Conservation (phyloP, 305 asterid genomes). For the Fraxinus floribunda region DNA sequence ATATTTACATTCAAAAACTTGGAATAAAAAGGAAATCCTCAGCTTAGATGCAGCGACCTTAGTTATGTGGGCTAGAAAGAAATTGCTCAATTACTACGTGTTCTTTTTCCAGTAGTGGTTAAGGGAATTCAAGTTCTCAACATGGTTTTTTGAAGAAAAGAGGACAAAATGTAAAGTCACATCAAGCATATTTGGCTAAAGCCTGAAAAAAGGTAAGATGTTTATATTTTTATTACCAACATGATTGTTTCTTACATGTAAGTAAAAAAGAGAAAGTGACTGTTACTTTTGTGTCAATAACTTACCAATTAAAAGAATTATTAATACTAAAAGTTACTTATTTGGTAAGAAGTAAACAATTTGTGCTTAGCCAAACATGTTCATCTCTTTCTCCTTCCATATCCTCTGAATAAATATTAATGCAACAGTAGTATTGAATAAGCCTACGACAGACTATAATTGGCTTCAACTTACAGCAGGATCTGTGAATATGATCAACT, state of each 20-base stretch:
- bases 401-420: background rate
- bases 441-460: conserved; percentile 11
- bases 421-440: background rate
- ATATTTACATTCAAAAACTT: conserved; percentile 3
- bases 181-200: background rate
- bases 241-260: background rate
- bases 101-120: too few species aligned
- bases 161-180: background rate
- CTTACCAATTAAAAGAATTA: background rate
- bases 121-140: background rate
- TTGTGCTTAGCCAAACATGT: background rate
- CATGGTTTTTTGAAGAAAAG: background rate
- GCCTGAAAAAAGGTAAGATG: background rate
- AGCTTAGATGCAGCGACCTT: background rate
- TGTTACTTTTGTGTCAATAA: background rate
- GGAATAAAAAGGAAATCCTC: background rate
- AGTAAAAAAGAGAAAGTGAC: background rate
- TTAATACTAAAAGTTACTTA: background rate
- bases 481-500: conserved; percentile 82
- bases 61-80: background rate
- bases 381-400: background rate
- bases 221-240: background rate
- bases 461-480: conserved; percentile 73
- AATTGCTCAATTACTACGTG: background rate
- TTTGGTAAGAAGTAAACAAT: background rate